Evolutionary conservation across 2,329 filamentous ascomycete species (phyloP).

Genomic region (Exophiala dermatitidis): DNA sequence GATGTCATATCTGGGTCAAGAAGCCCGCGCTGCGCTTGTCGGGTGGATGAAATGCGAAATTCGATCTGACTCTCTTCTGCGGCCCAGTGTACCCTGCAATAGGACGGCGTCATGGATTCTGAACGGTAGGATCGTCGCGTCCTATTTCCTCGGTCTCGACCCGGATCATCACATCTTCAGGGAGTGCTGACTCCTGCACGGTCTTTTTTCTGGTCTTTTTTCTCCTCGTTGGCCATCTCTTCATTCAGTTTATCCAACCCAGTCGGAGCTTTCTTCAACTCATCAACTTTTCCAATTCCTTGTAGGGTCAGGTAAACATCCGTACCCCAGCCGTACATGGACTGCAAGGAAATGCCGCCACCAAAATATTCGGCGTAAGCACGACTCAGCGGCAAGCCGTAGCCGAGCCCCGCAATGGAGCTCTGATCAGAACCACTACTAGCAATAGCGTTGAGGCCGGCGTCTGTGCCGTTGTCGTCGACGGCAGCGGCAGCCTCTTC

Average conservation of each 20-base stretch:
- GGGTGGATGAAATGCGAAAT: too few relatives aligned
- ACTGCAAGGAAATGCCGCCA: constrained; percentile 90
- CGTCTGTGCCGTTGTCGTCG: constrained; percentile 48
- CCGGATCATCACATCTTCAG: too few relatives aligned
- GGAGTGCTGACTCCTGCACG: too few relatives aligned
- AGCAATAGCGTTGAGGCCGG: constrained; percentile 66
- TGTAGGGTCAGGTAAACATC: constrained; percentile 59
- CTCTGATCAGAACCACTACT: constrained; percentile 64
- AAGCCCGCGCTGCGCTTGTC: too few relatives aligned
- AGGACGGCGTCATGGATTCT: too few relatives aligned
- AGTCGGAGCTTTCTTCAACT: constrained; percentile 11
- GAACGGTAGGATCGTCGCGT: too few relatives aligned
- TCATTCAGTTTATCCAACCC: constrained; percentile 13
- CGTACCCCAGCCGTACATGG: constrained; percentile 83
- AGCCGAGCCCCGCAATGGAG: constrained; percentile 87
- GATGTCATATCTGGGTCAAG: too few relatives aligned
- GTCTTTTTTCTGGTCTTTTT: not conserved
- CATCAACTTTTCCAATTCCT: constrained; percentile 48
- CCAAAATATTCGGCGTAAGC: constrained; percentile 98
- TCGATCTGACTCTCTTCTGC: too few relatives aligned
- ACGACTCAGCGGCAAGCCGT: constrained; percentile 80
- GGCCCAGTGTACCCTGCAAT: too few relatives aligned
- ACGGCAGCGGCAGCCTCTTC: constrained; percentile 43
- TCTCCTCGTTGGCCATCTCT: not conserved
- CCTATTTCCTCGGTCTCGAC: too few relatives aligned